Percentiles rank a stretch among this genome's conserved stretches.
phyloP scores from a whole-genome alignment of 805 yeast species.

The Lachancea waltii region DNA sequence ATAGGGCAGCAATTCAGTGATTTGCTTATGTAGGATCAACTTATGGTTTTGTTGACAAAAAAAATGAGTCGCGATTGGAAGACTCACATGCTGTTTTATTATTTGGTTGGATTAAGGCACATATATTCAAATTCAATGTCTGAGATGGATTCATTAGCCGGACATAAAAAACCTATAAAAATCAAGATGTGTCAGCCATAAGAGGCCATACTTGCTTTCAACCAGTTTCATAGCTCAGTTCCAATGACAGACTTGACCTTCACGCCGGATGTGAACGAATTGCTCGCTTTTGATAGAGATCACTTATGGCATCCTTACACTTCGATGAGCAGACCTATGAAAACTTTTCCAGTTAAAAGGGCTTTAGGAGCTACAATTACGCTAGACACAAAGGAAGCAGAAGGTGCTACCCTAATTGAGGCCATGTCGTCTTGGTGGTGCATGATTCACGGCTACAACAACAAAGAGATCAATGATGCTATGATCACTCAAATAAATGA shows the following conservation, averaged over 20 bases:
- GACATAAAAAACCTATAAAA: too few relatives aligned
- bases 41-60: too few relatives aligned
- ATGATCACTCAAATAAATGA: constrained; percentile 28
- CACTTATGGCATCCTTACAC: constrained; percentile 33
- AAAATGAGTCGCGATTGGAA: too few relatives aligned
- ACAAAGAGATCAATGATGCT: constrained; percentile 27
- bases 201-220: not conserved
- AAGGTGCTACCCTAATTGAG: constrained; percentile 18
- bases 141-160: too few relatives aligned
- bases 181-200: too few relatives aligned
- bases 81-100: too few relatives aligned
- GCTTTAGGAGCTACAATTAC: constrained; percentile 21
- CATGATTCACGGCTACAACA: constrained; percentile 29
- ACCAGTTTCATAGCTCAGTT: not conserved
- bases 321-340: constrained; percentile 21
- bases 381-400: constrained; percentile 10
- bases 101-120: too few relatives aligned
- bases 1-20: too few relatives aligned
- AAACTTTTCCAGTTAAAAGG: constrained; percentile 21
- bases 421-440: constrained; percentile 34
- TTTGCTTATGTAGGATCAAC: too few relatives aligned
- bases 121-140: too few relatives aligned
- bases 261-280: constrained; percentile 1
- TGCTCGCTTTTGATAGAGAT: constrained; percentile 14
- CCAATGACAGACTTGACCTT: constrained; percentile 1